Base-by-base conservation (phyloP, 2,329 filamentous ascomycete species). In the Epicoccum sorghinum region DNA sequence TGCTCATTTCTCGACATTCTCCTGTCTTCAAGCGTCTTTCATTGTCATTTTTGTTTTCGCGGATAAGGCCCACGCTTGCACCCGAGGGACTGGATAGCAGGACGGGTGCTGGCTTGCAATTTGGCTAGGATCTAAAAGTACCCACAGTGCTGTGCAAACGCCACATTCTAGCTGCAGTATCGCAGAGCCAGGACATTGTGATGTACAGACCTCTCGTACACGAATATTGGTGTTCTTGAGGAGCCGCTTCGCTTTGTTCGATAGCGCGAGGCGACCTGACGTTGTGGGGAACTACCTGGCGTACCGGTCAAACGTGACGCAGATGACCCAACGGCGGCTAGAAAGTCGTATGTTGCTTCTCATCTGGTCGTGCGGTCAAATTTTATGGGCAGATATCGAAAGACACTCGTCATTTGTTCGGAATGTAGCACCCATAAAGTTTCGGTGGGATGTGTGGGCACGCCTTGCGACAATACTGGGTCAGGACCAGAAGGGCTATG, bases 91-190 rank as follows among this genome's bases (percentile, higher is more conserved):
- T 47, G 52, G 52, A 18, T 45, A 30, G 13, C 23, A 35, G 46
- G 51, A 47, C 51, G 62, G 60, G 54, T 56, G 46, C 44, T 56
- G 57, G 50, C 38, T 52, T 64, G 52, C 46, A 22, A 59, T 60
- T 55, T 51, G 50, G 33, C 37, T 40, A 47, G 45, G 36, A 38
- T 29, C 6, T 29, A 6, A 29, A 29, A 45, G 44, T 45, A 38
- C 18, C 18, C 18, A 45, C 44, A 24, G 35, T n/a, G 13, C 10
- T 33, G 23, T 40, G 45, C 40, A 49, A 27, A 14, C 57, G 59
- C 57, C 56, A 41, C 51, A 42, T 35, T 23, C 24, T 45, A 51
- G 49, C 55, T 61, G 52, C 59, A 60, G 55, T 29, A 58, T 62
- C 50, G 38, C 46, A 37, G 42, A 43, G 43, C 39, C 57, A 55